These are phyloP conservation scores for Chimonanthus salicifolius DNA, from an alignment of 164 flowering plant species.

Conservation along the genomic window DNA sequence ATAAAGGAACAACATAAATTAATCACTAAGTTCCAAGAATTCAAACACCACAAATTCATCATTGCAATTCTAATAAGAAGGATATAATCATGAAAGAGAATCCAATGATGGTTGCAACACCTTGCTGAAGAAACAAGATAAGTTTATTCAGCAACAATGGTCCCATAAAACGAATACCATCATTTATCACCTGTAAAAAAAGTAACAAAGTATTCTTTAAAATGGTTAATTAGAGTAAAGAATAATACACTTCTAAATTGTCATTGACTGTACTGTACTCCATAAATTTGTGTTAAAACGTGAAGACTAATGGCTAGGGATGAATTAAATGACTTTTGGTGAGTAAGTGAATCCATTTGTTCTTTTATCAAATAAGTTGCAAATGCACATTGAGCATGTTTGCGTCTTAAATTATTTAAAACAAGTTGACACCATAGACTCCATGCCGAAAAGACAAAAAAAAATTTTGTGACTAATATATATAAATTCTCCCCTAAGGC, in stretches of 20 bases:
- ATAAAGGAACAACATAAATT: neutral
- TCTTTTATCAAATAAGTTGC: neutral
- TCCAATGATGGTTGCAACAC: slow-evolving; percentile 19
- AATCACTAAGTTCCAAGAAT: neutral
- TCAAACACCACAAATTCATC: neutral
- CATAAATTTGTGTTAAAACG: neutral
- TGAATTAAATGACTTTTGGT: neutral
- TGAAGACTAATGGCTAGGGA: neutral
- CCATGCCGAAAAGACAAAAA: neutral
- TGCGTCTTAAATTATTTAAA: neutral
- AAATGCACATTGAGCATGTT: neutral
- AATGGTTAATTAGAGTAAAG: neutral
- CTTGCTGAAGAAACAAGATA: slow-evolving; percentile 66
- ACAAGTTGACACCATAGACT: neutral
- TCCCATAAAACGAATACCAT: slow-evolving; percentile 70
- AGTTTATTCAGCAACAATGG: slow-evolving; percentile 78
- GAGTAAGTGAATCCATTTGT: neutral
- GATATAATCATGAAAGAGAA: neutral
- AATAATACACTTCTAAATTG: neutral
- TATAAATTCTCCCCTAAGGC: too few relatives aligned
- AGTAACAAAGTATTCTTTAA: neutral
- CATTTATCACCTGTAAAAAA: slow-evolving; percentile 63
- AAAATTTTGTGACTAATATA: too few relatives aligned
- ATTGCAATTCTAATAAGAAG: neutral
- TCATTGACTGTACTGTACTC: neutral